Base-by-base conservation (phyloP, 164 flowering plant genomes). In the Protea cynaroides region DNA sequence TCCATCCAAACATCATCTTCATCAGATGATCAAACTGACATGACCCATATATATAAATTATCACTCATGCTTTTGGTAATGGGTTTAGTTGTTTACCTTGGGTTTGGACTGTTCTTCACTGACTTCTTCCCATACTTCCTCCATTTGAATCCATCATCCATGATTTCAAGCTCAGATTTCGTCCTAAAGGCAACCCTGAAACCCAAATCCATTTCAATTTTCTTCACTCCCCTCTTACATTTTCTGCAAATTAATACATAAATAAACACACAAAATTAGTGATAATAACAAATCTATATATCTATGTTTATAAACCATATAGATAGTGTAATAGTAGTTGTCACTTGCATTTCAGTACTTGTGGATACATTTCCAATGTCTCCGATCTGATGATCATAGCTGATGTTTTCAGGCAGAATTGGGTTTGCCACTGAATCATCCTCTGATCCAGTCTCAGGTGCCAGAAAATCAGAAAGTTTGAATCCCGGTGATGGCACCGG, bases 91-190 rank as follows among this genome's bases (percentile, higher is more conserved):
- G 5, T 2, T 67, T 76, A 86, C 92, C 92, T 86, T 12, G 83
- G 86, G 69, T 83, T 74, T 17, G 89, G 86, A 67, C 77, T 84
- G 78, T 79, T 79, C 75, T 86, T 86, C 11, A 84, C 87, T 0
- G 76, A 56, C 63, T 86, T 86, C 71, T 86, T 84, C 56, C 92
- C 92, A 63, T 86, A 86, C 67, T 86, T 86, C 66, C 92, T 79
- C 92, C 92, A 86, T 56, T 78, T 84, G 72, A 63, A 86, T 24
- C 92, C 92, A 76, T 86, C 92, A 65, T 86, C 87, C 74, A 86
- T 64, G 18, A 81, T 65, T 58, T 86, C 92, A 11, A 77, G 50
- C 60, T 83, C 80, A 8, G 89, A 80, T 76, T 76, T 72, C 9
- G 82, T 86, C 56, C 80, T 69, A 58, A 86, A 83, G 22, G 86